These are phyloP conservation scores for Phytophthora syringae DNA, from an alignment of 352 stramenopile genomes.

Conservation along the genomic window DNA sequence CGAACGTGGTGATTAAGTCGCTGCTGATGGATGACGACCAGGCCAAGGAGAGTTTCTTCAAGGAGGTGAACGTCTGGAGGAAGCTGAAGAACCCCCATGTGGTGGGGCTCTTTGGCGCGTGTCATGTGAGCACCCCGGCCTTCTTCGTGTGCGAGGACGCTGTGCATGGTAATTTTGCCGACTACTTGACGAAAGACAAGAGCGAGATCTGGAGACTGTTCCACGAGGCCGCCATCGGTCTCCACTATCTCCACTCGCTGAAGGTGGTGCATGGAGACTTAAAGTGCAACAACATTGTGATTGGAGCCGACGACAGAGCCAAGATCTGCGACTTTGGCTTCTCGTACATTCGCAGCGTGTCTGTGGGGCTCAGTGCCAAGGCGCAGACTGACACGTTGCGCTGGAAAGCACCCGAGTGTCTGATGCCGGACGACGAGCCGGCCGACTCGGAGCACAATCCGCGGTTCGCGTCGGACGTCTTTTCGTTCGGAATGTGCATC, in stretches of 20 bases:
- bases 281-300: conserved; percentile 83
- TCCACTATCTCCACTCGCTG: conserved; percentile 66
- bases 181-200: conserved; percentile 22
- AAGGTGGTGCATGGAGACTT: conserved; percentile 81
- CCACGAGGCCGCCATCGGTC: conserved; percentile 39
- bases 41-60: conserved; percentile 24
- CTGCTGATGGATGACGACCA: conserved; percentile 20
- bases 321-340: conserved; percentile 45
- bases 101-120: conserved; percentile 42
- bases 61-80: conserved; percentile 42
- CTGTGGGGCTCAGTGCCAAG: conserved; percentile 19
- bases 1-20: conserved; percentile 44
- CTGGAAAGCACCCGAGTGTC: conserved; percentile 40
- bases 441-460: conserved; percentile 11
- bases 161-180: conserved; percentile 23
- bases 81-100: conserved; percentile 40
- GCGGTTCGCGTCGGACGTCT: conserved; percentile 31
- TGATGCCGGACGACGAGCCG: conserved; percentile 10
- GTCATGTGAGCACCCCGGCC: conserved; percentile 36
- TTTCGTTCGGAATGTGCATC: conserved; percentile 44
- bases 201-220: conserved; percentile 32
- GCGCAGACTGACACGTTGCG: conserved; percentile 27
- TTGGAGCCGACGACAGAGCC: conserved; percentile 41
- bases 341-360: conserved; percentile 30
- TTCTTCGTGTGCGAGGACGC: conserved; percentile 43